A percentile compares a stretch with the other conserved stretches of the same genome.
These are phyloP conservation scores for Saturnispora gosingensis DNA, from an alignment of 805 yeast species.

Conservation along the genomic window DNA sequence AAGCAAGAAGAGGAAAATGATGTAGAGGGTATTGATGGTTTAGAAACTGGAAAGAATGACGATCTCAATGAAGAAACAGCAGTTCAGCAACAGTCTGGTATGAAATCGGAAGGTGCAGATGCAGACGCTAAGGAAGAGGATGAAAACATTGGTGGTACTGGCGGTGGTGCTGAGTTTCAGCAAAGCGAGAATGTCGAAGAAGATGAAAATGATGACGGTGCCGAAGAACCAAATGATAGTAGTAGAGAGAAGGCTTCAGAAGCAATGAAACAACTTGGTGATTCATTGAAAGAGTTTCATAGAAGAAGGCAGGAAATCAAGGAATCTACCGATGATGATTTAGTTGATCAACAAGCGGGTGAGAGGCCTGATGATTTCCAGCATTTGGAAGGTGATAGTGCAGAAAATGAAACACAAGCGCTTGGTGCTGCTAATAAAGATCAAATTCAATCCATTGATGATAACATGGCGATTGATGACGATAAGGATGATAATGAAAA, in stretches of 20 bases:
- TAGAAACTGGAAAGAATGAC: conserved; percentile 28
- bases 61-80: conserved; percentile 28
- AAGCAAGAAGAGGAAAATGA: conserved; percentile 26
- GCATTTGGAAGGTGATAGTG: conserved; percentile 71
- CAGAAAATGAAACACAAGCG: conserved; percentile 81
- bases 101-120: conserved; percentile 31
- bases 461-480: conserved; percentile 75
- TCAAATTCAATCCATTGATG: conserved; percentile 66
- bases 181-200: conserved; percentile 35
- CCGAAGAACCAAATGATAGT: conserved; percentile 41
- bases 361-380: conserved; percentile 80
- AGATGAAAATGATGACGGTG: conserved; percentile 34
- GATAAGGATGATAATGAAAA: conserved; percentile 31
- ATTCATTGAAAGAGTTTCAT: conserved; percentile 83
- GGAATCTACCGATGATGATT: conserved; percentile 50
- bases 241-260: conserved; percentile 64
- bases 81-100: conserved; percentile 26
- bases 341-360: conserved; percentile 45
- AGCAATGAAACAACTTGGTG: conserved; percentile 82
- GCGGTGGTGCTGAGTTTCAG: conserved; percentile 32
- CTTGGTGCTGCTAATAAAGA: conserved; percentile 83
- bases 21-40: conserved; percentile 23
- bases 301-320: conserved; percentile 82
- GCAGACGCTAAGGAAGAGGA: conserved; percentile 33
- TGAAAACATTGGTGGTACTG: conserved; percentile 61